Percentiles rank a stretch among this genome's conserved stretches.
Conservation (phyloP, 1,284 basidiomycete species). For the Boletus sp. region DNA sequence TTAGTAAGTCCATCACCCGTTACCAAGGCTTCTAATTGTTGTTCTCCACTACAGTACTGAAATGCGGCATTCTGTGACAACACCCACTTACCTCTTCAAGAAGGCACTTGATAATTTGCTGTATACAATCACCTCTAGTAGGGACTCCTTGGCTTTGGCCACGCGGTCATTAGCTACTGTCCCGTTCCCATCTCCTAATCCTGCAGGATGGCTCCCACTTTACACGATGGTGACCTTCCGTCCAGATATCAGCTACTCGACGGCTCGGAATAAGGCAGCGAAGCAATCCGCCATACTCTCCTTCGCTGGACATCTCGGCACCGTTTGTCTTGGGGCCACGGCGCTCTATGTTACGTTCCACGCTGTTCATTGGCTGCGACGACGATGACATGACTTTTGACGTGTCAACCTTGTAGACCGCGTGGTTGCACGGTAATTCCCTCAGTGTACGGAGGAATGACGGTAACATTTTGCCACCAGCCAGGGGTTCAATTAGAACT, state of each 20-base stretch:
- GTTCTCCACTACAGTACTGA: constrained; percentile 59
- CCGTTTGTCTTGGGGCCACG: constrained; percentile 42
- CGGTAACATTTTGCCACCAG: constrained; percentile 16
- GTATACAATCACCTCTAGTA: constrained; percentile 55
- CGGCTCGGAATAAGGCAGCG: constrained; percentile 58
- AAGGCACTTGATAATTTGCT: constrained; percentile 79
- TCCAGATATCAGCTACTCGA: constrained; percentile 87
- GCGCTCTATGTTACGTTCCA: constrained; percentile 41
- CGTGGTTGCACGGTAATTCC: constrained; percentile 19
- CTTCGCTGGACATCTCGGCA: constrained; percentile 42
- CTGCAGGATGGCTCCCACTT: constrained; percentile 82
- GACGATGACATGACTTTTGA: constrained; percentile 22
- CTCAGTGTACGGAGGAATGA: constrained; percentile 14
- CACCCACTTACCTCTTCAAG: constrained; percentile 74
- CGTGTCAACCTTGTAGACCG: constrained; percentile 29
- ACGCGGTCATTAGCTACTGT: constrained; percentile 40
- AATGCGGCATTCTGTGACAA: constrained; percentile 92
- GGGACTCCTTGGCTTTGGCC: constrained; percentile 40
- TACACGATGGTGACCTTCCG: constrained; percentile 98
- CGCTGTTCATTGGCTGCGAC: constrained; percentile 35
- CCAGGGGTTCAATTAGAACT: constrained; percentile 24
- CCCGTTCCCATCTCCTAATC: constrained; percentile 53
- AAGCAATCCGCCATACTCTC: constrained; percentile 55
- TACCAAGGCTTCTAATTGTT: constrained; percentile 23
- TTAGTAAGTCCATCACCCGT: constrained; percentile 64